These are phyloP conservation scores for Prunus davidiana DNA, from an alignment of 306 rosid species.

Conservation along the genomic window DNA sequence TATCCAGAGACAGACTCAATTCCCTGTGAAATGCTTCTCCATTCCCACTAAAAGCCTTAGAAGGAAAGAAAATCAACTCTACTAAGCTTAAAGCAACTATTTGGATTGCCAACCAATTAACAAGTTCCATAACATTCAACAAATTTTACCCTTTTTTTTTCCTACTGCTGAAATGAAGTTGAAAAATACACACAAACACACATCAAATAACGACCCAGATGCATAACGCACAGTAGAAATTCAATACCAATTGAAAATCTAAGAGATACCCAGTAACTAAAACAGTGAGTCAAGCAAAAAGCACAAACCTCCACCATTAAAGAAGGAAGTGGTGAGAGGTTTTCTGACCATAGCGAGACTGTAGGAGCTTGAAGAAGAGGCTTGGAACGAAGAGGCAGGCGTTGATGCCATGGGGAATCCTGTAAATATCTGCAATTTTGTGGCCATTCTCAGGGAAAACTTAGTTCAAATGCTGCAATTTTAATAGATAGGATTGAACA, in stretches of 20 bases:
- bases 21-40: neutral
- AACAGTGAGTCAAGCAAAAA: neutral
- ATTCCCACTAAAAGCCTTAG: neutral
- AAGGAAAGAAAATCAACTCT: neutral
- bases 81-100: neutral
- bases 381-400: constrained; percentile 42
- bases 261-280: neutral
- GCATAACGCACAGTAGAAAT: neutral
- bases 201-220: neutral
- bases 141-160: neutral
- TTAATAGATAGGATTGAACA: constrained; percentile 15
- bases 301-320: constrained; percentile 46
- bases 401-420: constrained; percentile 45
- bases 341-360: constrained; percentile 36
- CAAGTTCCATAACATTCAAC: neutral
- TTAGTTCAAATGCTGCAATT: constrained; percentile 3
- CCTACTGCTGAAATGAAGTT: neutral
- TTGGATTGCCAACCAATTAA: neutral
- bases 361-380: constrained; percentile 43
- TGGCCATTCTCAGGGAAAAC: constrained; percentile 50
- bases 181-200: neutral
- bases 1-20: neutral
- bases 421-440: constrained; percentile 58
- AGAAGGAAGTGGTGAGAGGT: constrained; percentile 57
- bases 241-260: neutral